Base-by-base conservation (phyloP, 1,139 yeast species). In the Yamadazyma triangularis region DNA sequence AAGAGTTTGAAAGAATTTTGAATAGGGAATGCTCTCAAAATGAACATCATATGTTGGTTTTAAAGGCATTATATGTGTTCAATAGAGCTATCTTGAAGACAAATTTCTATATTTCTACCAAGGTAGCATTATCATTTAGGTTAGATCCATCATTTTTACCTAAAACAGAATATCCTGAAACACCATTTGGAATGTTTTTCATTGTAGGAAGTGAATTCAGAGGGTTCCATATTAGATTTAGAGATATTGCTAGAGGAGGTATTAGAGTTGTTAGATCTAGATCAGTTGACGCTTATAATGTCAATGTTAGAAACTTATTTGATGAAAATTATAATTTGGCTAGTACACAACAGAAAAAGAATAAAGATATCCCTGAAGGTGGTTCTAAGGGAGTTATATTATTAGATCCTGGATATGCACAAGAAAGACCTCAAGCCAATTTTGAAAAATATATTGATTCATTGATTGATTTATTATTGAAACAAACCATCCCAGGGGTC, bases 361-460 rank as follows among this genome's bases (percentile, higher is more conserved):
- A 91, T 64, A 91, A 91, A 68, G 98, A 91, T 66, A 91, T 91
- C 38, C 98, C 98, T 26, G 98, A 91, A 70, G 98, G 98, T 56
- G 98, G 98, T 27, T 87, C 97, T 28, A 91, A 91, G 61, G 98
- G 98, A 63, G 98, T 91, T 32, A 85, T 91, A 38, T 71, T 91
- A 50, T 72, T 91, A 45, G 89, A 89, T 53, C 77, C 79, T 8
- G 85, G 84, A 39, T 76, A 73, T 38, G 86, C 93, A 34, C 95
- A 85, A 60, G 84, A 78, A 31, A 77, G 81, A 53, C 88, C 95
- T 28, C 79, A 78, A 47, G 80, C 86, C 37, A 87, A 95, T 26
- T 91, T 91, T 58, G 86, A 84, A 51, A 93, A 91, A 65, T 91
- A 91, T 57, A 82, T 89, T 47, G 98, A 91, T 59, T 70, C 97